A percentile compares a stretch with the other conserved stretches of the same genome.
Evolutionary conservation across 768 basidiomycete genomes (phyloP).

Genomic region (Harrya chromipes): DNA sequence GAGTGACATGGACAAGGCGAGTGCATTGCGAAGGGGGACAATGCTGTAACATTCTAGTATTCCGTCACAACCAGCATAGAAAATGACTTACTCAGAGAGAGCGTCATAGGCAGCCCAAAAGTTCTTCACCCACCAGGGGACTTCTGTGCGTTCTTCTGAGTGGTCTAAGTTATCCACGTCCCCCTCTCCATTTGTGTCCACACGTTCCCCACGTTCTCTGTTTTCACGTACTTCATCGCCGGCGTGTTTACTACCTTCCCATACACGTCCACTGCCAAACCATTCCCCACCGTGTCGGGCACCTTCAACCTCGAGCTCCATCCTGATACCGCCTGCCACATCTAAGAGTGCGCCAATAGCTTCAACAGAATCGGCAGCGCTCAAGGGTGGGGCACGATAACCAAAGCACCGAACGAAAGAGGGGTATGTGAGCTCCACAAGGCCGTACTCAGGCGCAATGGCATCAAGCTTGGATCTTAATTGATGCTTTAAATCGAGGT

Average conservation of each 20-base stretch:
- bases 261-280: conserved; percentile 82
- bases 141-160: conserved; percentile 42
- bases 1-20: conserved; percentile 85
- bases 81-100: conserved; percentile 71
- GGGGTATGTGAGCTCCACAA: conserved; percentile 89
- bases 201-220: conserved; percentile 27
- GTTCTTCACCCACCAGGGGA: conserved; percentile 84
- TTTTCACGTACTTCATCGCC: conserved; percentile 35
- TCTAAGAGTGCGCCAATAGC: conserved; percentile 84
- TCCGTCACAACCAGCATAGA: background rate
- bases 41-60: conserved; percentile 47
- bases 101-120: conserved; percentile 97
- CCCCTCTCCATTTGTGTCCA: conserved; percentile 20
- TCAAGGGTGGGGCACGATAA: conserved; percentile 82
- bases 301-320: conserved; percentile 90
- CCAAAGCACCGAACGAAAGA: conserved; percentile 93
- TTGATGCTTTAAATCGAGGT: conserved; percentile 84
- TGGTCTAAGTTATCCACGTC: conserved; percentile 29
- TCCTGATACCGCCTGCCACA: conserved; percentile 82
- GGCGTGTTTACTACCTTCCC: conserved; percentile 55
- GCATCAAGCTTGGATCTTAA: conserved; percentile 80
- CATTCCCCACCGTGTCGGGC: conserved; percentile 91
- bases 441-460: conserved; percentile 92
- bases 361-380: conserved; percentile 92
- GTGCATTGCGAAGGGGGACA: conserved; percentile 64